Conservation (phyloP, 106 monocot species). For the Allium fistulosum region DNA sequence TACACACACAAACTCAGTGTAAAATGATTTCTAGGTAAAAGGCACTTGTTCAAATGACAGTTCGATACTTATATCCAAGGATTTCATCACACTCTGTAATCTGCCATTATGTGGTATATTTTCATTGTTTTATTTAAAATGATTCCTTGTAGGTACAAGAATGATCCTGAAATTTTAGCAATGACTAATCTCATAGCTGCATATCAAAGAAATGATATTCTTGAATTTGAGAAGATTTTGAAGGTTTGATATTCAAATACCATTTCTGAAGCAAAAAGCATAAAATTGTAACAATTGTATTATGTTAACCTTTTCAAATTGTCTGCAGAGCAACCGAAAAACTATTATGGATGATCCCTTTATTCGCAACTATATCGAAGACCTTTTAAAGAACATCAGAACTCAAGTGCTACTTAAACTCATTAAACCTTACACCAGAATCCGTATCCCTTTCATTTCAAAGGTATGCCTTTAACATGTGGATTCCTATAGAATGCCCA, state of each 20-base stretch:
- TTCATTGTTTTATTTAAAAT: background rate
- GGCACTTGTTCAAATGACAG: no score
- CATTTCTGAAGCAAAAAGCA: background rate
- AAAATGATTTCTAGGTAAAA: no score
- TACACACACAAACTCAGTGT: no score
- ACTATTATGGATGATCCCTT: slow-evolving; percentile 99
- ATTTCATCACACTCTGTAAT: no score
- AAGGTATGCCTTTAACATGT: slow-evolving; percentile 36
- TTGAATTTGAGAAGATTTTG: slow-evolving; percentile 96
- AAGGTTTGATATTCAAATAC: slow-evolving; percentile 45
- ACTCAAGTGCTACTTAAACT: slow-evolving; percentile 97
- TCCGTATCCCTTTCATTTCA: slow-evolving; percentile 94
- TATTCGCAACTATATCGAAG: slow-evolving; percentile 97
- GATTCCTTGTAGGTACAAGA: slow-evolving; percentile 68
- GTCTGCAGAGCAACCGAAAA: slow-evolving; percentile 80
- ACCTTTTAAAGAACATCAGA: slow-evolving; percentile 92
- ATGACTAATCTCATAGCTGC: slow-evolving; percentile 99
- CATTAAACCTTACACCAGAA: slow-evolving; percentile 96
- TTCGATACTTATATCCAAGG: no score
- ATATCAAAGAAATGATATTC: slow-evolving; percentile 92
- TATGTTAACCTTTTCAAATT: background rate
- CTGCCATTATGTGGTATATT: background rate
- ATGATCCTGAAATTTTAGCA: slow-evolving; percentile 97
- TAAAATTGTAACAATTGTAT: no score
- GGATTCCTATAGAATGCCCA: background rate